Base-by-base conservation (phyloP, 495 filamentous ascomycete genomes). In the Lasiosphaeria miniovina region DNA sequence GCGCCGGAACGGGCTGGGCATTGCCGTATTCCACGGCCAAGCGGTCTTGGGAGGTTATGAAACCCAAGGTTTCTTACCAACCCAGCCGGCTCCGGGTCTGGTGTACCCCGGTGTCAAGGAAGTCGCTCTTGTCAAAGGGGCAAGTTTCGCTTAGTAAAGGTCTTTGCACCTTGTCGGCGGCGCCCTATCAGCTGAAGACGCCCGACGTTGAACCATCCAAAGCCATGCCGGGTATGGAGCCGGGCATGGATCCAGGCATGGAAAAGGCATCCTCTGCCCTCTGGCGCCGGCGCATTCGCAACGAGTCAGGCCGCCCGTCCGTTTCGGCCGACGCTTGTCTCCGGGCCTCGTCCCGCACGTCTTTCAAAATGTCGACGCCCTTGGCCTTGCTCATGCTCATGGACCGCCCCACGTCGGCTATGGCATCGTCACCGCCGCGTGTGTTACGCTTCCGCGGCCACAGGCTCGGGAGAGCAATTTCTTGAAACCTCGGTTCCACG, bases 401-500 rank as follows among this genome's bases (percentile, higher is more conserved):
- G 4, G 69, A 74, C 15, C 71, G 74, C 38, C 77, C 81, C 0
- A 71, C 65, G 6, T 76, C 72, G 4, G 66, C 69, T 33, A 74
- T 70, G 3, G 70, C 63, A 11, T 79, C 81, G 9, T 84, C 84
- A 5, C 81, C 82, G 41, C 85, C 90, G 14, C 90, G 76, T 14
- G 90, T 91, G 65, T 90, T 93, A 75, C 82, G 82, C 74, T 90
- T 98, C 52, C 95, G 77, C 8, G 95, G 94, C 94, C 94, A 98
- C 56, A 98, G 75, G 69, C 90, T 94, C 6, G 94, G 94, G 33
- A 98, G 75, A 7, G 89, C 91, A 41, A 98, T 93, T 55, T 98
- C 91, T 68, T 98, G 94, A 61, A 98, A 96, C 32, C 91, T 82
- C 9, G 94, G 94, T 75, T 98, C 94, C 3, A 98, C 94, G 56